phyloP scores from a whole-genome alignment of 768 basidiomycete species.

The Cystobasidium onofrii region DNA sequence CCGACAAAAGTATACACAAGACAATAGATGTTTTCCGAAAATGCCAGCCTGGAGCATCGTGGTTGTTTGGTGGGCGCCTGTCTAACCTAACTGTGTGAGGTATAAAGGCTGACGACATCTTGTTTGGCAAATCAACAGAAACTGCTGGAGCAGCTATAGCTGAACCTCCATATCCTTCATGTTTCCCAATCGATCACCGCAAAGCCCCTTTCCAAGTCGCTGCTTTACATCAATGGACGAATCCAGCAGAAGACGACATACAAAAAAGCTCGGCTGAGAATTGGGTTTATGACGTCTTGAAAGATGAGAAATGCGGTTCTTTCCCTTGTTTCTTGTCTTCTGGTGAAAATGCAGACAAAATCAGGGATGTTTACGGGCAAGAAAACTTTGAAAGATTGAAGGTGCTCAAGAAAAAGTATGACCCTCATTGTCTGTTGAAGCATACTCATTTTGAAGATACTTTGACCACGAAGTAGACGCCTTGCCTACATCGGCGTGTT shows the following conservation, averaged over 20 bases:
- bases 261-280: background rate
- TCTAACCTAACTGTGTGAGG: background rate
- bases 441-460: slow-evolving; percentile 23
- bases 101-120: background rate
- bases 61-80: slow-evolving; percentile 54
- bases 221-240: slow-evolving; percentile 29
- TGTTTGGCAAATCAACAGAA: slow-evolving; percentile 44
- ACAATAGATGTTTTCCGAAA: slow-evolving; percentile 73
- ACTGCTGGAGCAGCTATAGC: slow-evolving; percentile 70
- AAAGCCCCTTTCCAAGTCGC: slow-evolving; percentile 29
- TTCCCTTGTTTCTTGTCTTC: slow-evolving; percentile 31
- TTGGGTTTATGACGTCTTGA: slow-evolving; percentile 23
- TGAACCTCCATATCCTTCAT: slow-evolving; percentile 49
- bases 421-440: slow-evolving; percentile 4
- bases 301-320: background rate
- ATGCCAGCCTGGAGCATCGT: slow-evolving; percentile 87
- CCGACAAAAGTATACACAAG: slow-evolving; percentile 74
- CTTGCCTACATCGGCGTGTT: background rate
- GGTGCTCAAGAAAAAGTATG: slow-evolving; percentile 12
- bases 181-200: slow-evolving; percentile 21
- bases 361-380: slow-evolving; percentile 5
- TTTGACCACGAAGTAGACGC: background rate
- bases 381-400: slow-evolving; percentile 19
- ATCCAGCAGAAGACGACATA: background rate
- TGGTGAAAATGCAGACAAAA: background rate